phyloP scores from a whole-genome alignment of 257 asterid genomes.

The Plantago elongata region DNA sequence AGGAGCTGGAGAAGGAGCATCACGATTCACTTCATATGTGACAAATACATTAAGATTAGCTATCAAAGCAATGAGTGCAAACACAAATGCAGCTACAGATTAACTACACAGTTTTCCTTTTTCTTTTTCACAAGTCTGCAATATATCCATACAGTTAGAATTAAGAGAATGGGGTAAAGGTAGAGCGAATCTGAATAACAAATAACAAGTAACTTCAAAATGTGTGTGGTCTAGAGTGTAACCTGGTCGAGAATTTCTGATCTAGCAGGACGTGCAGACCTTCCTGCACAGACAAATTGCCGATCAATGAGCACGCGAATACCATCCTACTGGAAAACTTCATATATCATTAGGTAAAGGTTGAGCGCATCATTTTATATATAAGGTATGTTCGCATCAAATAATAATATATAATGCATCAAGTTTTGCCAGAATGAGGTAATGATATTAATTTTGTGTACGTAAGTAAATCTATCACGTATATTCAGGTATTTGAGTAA shows the following conservation, averaged over 20 bases:
- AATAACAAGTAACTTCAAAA: not conserved
- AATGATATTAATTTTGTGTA: no score
- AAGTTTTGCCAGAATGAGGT: no score
- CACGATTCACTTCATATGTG: conserved; percentile 34
- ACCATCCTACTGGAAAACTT: no score
- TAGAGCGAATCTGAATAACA: not conserved
- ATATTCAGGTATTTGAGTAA: no score
- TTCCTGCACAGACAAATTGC: conserved; percentile 38
- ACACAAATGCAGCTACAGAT: not conserved
- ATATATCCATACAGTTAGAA: no score
- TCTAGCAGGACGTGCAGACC: conserved; percentile 64
- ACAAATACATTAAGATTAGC: conserved; percentile 9
- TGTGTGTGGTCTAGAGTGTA: not conserved
- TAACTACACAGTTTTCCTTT: not conserved
- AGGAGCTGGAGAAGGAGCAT: conserved; percentile 79
- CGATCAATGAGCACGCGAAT: not conserved
- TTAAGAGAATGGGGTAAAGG: no score
- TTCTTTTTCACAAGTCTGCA: no score
- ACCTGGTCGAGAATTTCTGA: conserved; percentile 57
- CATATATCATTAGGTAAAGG: no score
- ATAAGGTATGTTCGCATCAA: no score
- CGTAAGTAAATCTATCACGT: no score
- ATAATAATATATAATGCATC: no score
- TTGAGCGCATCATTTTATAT: no score
- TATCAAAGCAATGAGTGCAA: not conserved